Percentiles rank a stretch among this genome's conserved stretches.
These are phyloP conservation scores for Abortiporus biennis DNA, from an alignment of 1,284 basidiomycete species.

Conservation along the genomic window DNA sequence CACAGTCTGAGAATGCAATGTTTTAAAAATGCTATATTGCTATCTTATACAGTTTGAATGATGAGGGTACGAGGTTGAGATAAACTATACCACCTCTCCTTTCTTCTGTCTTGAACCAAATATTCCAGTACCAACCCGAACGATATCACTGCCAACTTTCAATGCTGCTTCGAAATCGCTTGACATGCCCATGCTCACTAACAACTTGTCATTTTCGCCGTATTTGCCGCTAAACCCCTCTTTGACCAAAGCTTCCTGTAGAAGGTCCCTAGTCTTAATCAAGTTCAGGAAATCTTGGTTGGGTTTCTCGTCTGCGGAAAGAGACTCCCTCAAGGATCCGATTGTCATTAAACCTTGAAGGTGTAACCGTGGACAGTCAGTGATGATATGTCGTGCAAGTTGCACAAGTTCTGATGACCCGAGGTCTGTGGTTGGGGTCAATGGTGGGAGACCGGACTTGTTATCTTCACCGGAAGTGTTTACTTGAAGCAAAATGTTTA, in stretches of 20 bases:
- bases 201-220: slow-evolving; percentile 52
- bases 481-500: slow-evolving; percentile 86
- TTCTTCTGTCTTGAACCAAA: slow-evolving; percentile 75
- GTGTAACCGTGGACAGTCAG: slow-evolving; percentile 66
- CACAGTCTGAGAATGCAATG: no score
- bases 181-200: slow-evolving; percentile 98
- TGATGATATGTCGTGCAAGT: slow-evolving; percentile 71
- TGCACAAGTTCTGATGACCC: slow-evolving; percentile 46
- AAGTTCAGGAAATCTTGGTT: slow-evolving; percentile 85
- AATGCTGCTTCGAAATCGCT: slow-evolving; percentile 90
- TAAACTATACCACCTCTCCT: no score
- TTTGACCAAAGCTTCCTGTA: slow-evolving; percentile 44
- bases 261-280: slow-evolving; percentile 51
- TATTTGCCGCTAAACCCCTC: slow-evolving; percentile 28
- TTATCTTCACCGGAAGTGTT: slow-evolving; percentile 91
- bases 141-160: slow-evolving; percentile 79
- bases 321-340: slow-evolving; percentile 74
- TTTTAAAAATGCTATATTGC: no score
- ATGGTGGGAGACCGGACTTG: slow-evolving; percentile 81
- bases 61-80: slow-evolving; percentile 2
- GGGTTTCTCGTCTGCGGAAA: slow-evolving; percentile 45
- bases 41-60: no score
- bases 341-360: slow-evolving; percentile 96
- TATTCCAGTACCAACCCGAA: slow-evolving; percentile 89
- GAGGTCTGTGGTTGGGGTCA: slow-evolving; percentile 29